Evolutionary conservation across 495 filamentous ascomycete genomes (phyloP).

Genomic region (Xylona heveae): DNA sequence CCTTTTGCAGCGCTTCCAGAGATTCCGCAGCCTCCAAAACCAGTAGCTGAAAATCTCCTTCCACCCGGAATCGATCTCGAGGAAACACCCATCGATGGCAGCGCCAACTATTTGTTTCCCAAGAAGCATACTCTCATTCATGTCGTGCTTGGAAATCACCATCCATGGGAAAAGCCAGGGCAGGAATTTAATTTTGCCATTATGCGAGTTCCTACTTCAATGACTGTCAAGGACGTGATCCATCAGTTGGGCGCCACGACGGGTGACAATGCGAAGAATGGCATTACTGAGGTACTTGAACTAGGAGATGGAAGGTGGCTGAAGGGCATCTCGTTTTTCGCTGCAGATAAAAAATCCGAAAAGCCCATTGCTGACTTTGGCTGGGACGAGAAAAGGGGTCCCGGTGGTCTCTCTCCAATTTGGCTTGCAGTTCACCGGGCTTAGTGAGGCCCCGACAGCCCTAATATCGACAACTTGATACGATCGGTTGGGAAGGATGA

Average conservation of each 20-base stretch:
- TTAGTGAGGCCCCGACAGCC: slow-evolving; percentile 3
- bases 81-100: not conserved
- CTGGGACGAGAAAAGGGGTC: slow-evolving; percentile 8
- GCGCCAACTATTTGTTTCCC: slow-evolving; percentile 5
- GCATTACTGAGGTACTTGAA: slow-evolving; percentile 9
- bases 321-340: slow-evolving; percentile 5
- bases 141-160: slow-evolving; percentile 3
- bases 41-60: no score
- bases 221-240: slow-evolving; percentile 8
- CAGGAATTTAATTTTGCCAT: not conserved
- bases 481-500: no score
- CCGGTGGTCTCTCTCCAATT: not conserved
- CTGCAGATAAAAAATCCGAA: slow-evolving; percentile 1
- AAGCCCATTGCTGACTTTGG: slow-evolving; percentile 7
- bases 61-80: slow-evolving; percentile 3
- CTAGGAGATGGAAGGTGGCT: slow-evolving; percentile 8
- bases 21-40: not conserved
- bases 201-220: slow-evolving; percentile 2
- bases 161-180: slow-evolving; percentile 4
- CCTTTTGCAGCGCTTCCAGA: slow-evolving; percentile 2
- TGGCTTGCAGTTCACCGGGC: not conserved
- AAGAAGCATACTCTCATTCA: slow-evolving; percentile 7
- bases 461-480: no score
- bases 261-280: slow-evolving; percentile 4
- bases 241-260: slow-evolving; percentile 2